Evolutionary conservation across 176 grass and related monocot genomes (phyloP), one percentile per base, ranked within the genome.

Genomic region (Melocanna baccifera): DNA sequence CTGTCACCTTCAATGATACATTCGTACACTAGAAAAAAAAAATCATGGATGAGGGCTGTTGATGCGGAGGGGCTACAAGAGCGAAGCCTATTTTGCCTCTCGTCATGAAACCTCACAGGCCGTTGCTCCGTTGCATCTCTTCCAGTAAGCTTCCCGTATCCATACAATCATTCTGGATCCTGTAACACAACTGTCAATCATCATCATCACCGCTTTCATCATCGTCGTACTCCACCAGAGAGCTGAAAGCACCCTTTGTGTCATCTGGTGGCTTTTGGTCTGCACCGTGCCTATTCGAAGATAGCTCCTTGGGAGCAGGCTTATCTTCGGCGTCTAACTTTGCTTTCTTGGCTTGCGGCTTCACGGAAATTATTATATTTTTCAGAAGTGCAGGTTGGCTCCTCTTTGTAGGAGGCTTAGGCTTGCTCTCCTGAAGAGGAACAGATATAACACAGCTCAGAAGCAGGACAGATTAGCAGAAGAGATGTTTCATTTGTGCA

Each of bases 261-360:
- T 73, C 80, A 79, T 72, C 87, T 55, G 56, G 52, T 10, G 26
- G 45, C 81, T 88, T 88, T 34, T 62, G 39, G 52, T 64, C 78
- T 34, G 36, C n/a, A 22, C n/a, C 56, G 18, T 76, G 50, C 65
- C 62, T 85, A 67, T 95, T 86, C 2, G 61, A 78, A 62, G 86
- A 29, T 1, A 25, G 15, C 40, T 71, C 73, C 85, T 76, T 61
- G 3, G 78, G 65, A 57, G 74, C 26, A 47, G 65, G 76, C 30
- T 79, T 87, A 59, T 77, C 87, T 56, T 83, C 42, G 6, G 9
- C 14, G 1, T 83, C 89, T 12, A 76, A 72, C 84, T 89, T 94
- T 59, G 96, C 84, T 87, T 91, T 99, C 88, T 99, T 99, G 15
- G 86, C 87, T 86, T 96, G 96, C 2, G 91, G 87, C 89, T 96